These are phyloP conservation scores for Heliamphora pulchella DNA, from an alignment of 179 eudicot genomes.

Conservation along the genomic window DNA sequence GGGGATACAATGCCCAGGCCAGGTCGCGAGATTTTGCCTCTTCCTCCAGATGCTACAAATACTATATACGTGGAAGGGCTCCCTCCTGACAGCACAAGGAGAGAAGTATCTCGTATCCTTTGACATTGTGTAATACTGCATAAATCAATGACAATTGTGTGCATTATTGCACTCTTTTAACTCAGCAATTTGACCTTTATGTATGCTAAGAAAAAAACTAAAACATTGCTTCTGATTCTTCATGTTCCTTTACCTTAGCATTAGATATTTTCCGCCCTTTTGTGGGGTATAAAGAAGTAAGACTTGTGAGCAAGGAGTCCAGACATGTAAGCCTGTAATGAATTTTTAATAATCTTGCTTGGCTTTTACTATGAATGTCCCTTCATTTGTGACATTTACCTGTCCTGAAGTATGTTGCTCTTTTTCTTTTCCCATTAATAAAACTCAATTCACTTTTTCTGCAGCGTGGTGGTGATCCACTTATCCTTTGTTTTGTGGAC, in stretches of 20 bases:
- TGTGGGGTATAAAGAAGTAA: conserved; percentile 81
- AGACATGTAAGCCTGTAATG: conserved; percentile 51
- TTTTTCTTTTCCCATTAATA: not conserved
- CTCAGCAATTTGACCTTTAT: not conserved
- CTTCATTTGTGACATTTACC: not conserved
- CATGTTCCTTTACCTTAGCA: conserved; percentile 29
- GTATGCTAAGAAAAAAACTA: too few species aligned
- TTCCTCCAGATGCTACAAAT: conserved; percentile 63
- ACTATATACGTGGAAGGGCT: conserved; percentile 68
- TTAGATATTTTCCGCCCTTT: conserved; percentile 85
- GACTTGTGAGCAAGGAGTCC: conserved; percentile 73
- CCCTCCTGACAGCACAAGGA: conserved; percentile 51
- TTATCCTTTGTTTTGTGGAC: conserved; percentile 72
- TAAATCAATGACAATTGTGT: not conserved
- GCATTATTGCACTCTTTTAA: not conserved
- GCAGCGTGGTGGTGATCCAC: conserved; percentile 72
- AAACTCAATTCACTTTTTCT: conserved; percentile 15
- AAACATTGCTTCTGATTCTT: not conserved
- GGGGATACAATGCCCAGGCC: conserved; percentile 35
- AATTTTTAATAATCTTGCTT: not conserved
- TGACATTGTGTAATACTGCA: not conserved
- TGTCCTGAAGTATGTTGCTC: not conserved
- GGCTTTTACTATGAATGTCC: too few species aligned
- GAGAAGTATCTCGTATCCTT: conserved; percentile 93
- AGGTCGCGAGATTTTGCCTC: conserved; percentile 45